Conservation (phyloP, 2,329 filamentous ascomycete genomes). For the Aspergillus tanneri region DNA sequence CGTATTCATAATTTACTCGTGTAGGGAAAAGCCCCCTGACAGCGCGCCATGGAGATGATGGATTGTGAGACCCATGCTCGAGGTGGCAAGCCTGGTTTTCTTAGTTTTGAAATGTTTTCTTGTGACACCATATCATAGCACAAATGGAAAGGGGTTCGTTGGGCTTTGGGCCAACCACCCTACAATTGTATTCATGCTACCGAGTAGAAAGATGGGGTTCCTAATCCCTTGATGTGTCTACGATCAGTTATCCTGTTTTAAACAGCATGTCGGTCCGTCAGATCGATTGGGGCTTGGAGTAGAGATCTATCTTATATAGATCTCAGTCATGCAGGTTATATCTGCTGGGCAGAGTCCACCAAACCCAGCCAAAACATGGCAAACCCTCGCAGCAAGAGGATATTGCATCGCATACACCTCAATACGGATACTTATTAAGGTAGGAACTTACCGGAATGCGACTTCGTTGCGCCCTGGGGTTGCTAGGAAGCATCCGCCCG, state of each 20-base stretch:
- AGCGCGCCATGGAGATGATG: not conserved
- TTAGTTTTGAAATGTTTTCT: too few species aligned
- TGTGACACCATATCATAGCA: not conserved
- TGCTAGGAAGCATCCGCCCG: not conserved
- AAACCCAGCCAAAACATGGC: not conserved
- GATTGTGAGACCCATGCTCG: not conserved
- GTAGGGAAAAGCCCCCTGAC: not conserved
- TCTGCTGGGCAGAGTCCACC: not conserved
- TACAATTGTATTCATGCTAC: too few species aligned
- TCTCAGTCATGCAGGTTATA: not conserved
- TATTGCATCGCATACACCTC: not conserved
- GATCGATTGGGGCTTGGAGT: not conserved
- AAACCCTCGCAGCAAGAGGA: not conserved
- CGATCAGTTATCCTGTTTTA: not conserved
- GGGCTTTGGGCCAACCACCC: too few species aligned
- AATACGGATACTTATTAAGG: too few species aligned
- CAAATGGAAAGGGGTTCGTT: too few species aligned
- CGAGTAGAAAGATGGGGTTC: too few species aligned
- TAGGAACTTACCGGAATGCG: not conserved
- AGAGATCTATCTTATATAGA: not conserved
- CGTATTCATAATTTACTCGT: slow-evolving; percentile 7
- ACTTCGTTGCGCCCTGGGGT: not conserved
- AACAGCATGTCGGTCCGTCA: not conserved
- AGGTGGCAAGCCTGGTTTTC: not conserved
- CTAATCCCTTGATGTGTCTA: not conserved